These are phyloP conservation scores for Apiosordaria backusii DNA, from an alignment of 495 filamentous ascomycete genomes.

Conservation along the genomic window DNA sequence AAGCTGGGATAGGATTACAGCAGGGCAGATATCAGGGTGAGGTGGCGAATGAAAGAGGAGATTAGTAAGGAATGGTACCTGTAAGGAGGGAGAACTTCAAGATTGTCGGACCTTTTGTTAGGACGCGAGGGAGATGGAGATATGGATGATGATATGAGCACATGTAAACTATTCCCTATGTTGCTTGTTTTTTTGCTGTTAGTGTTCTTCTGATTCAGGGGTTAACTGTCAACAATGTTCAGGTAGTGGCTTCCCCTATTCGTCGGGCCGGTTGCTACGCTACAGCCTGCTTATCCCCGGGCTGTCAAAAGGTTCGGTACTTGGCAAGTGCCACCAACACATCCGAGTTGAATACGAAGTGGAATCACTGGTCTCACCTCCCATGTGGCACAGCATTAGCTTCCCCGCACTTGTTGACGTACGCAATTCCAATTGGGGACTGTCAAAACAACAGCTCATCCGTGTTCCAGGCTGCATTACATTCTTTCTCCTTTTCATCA, in stretches of 20 bases:
- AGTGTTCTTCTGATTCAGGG: background rate
- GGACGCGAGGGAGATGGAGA: background rate
- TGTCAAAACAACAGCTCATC: background rate
- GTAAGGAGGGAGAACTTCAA: no score
- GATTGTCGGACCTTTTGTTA: background rate
- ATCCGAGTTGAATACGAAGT: background rate
- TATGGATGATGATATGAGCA: background rate
- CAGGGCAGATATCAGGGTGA: background rate
- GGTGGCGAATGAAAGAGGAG: background rate
- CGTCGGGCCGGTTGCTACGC: background rate
- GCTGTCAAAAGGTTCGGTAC: background rate
- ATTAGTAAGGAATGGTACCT: background rate
- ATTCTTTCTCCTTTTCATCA: background rate
- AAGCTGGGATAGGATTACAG: background rate
- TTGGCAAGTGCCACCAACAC: background rate
- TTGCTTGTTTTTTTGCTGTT: background rate
- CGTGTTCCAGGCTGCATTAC: background rate
- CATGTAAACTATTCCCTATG: background rate
- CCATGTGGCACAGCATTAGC: background rate
- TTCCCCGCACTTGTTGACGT: background rate
- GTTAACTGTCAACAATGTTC: background rate
- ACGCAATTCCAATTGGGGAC: background rate
- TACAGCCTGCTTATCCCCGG: background rate
- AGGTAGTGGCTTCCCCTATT: background rate
- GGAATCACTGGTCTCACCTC: background rate